These are phyloP conservation scores for Ceratobasidium papillatum DNA, from an alignment of 1,284 basidiomycete genomes.

Conservation along the genomic window DNA sequence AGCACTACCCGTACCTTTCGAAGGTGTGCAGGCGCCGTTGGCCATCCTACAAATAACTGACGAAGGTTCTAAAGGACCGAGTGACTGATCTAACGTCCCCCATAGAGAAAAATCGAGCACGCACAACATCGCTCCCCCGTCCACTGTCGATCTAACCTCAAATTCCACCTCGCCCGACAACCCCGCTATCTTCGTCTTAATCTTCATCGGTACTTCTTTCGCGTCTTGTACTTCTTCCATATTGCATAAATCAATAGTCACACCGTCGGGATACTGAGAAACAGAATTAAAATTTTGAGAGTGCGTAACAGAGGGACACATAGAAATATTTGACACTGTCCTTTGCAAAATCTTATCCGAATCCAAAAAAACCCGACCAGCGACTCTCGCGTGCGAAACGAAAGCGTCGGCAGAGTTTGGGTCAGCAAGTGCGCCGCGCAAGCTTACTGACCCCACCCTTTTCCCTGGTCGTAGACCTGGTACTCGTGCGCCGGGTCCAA, in stretches of 20 bases:
- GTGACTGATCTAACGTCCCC: neutral
- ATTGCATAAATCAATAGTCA: neutral
- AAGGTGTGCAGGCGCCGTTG: conserved; percentile 1
- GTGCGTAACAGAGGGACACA: neutral
- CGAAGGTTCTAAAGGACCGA: neutral
- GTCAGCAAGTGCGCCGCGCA: neutral
- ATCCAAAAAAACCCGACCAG: neutral
- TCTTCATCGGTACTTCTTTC: neutral
- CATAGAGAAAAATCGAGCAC: neutral
- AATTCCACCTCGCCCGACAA: no score
- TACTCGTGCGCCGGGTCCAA: neutral
- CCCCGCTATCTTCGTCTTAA: neutral
- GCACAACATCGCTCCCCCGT: conserved; percentile 23
- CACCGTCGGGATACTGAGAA: neutral
- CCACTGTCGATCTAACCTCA: neutral
- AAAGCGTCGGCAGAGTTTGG: neutral
- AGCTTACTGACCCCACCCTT: conserved; percentile 1
- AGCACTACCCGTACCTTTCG: neutral
- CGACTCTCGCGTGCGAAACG: neutral
- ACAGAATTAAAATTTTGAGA: neutral
- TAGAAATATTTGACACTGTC: neutral
- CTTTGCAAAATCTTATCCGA: neutral
- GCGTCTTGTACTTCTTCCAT: neutral
- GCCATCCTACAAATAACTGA: conserved; percentile 18
- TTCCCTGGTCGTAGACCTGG: neutral